A percentile compares a stretch with the other conserved stretches of the same genome.
Conservation (phyloP, 306 rosid genomes). For the Lathyrus aphaca region DNA sequence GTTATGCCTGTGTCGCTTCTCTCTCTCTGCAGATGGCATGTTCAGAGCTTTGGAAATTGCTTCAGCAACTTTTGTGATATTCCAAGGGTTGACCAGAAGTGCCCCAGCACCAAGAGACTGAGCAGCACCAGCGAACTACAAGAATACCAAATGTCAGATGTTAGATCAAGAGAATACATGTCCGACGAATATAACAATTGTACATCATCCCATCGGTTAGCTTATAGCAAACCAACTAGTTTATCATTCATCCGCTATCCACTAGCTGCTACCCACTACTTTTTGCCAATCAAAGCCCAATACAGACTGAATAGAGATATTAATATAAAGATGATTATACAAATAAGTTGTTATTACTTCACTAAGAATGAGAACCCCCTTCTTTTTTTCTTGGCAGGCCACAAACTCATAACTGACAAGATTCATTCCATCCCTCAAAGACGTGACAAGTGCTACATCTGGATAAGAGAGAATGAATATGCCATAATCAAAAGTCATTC, state of each 20-base stretch:
- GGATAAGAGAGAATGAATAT: slow-evolving; percentile 36
- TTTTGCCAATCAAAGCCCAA: background rate
- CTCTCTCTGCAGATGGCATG: slow-evolving; percentile 75
- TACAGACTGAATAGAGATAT: slow-evolving; percentile 14
- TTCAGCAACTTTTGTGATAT: slow-evolving; percentile 79
- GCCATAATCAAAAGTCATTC: slow-evolving; percentile 2
- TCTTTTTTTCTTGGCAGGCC: slow-evolving; percentile 88
- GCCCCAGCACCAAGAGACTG: slow-evolving; percentile 99
- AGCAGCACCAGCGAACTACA: slow-evolving; percentile 98
- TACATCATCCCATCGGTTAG: background rate
- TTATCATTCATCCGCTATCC: background rate
- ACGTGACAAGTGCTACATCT: slow-evolving; percentile 98
- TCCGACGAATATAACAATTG: slow-evolving; percentile 1
- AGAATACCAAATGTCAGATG: slow-evolving; percentile 37
- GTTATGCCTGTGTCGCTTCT: slow-evolving; percentile 82
- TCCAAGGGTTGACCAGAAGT: slow-evolving; percentile 93
- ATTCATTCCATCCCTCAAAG: slow-evolving; percentile 97
- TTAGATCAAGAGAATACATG: slow-evolving; percentile 31
- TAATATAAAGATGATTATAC: slow-evolving; percentile 13
- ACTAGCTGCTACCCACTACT: background rate
- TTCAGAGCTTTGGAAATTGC: slow-evolving; percentile 75
- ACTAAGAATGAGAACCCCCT: slow-evolving; percentile 93
- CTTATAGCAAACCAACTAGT: background rate
- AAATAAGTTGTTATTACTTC: slow-evolving; percentile 60
- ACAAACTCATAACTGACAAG: slow-evolving; percentile 97